Percentiles rank a stretch among this genome's conserved stretches.
phyloP scores from a whole-genome alignment of 2,329 filamentous ascomycete species.

The Penicillium paneum region DNA sequence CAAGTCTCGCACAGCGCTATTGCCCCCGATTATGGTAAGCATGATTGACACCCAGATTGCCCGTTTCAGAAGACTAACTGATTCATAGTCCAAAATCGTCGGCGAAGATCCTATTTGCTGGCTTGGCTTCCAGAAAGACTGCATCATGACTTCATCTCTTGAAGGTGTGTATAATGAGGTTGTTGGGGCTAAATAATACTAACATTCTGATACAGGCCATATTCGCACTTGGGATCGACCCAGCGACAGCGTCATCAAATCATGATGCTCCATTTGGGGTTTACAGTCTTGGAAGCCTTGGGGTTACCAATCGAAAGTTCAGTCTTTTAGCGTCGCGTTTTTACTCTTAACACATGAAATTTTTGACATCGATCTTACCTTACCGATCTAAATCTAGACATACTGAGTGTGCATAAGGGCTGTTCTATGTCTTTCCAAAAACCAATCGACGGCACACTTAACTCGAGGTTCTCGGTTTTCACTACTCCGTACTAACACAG shows the following conservation, averaged over 20 bases:
- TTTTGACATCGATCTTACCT: neutral
- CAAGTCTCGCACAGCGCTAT: slow-evolving; percentile 74
- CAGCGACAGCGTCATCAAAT: slow-evolving; percentile 36
- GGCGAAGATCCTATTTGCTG: slow-evolving; percentile 85
- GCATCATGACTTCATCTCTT: slow-evolving; percentile 88
- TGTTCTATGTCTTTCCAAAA: neutral
- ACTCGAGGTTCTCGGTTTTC: neutral
- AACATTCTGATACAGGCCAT: slow-evolving; percentile 55
- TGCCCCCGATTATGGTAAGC: slow-evolving; percentile 84
- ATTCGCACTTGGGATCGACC: slow-evolving; percentile 73
- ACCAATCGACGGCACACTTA: neutral
- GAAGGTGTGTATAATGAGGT: slow-evolving; percentile 60
- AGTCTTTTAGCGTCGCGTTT: neutral
- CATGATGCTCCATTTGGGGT: slow-evolving; percentile 16
- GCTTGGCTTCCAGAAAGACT: slow-evolving; percentile 89
- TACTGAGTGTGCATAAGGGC: neutral
- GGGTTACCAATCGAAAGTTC: neutral
- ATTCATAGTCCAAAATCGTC: slow-evolving; percentile 68
- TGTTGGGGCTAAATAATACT: slow-evolving; percentile 4
- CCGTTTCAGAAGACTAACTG: slow-evolving; percentile 9
- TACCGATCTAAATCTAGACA: neutral
- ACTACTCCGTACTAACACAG: neutral
- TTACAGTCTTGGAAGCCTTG: neutral
- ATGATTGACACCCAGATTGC: neutral
- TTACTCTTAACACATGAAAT: neutral